Evolutionary conservation across 345 rosid species (phyloP).

Genomic region (Pistacia vera): DNA sequence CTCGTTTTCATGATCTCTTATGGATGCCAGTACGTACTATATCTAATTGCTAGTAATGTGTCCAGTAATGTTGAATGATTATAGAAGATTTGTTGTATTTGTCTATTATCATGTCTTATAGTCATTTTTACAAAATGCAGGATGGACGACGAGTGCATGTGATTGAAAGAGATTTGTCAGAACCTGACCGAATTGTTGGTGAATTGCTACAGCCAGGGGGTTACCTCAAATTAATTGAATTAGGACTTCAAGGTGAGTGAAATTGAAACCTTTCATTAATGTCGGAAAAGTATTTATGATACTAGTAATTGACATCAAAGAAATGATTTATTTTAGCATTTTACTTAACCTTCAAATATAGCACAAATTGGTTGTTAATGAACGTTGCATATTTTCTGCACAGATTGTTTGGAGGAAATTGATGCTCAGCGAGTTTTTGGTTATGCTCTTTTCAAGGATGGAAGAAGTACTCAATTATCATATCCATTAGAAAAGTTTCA

Average conservation of each 20-base stretch:
- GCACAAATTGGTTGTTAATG: slow-evolving; percentile 2
- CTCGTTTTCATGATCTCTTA: background rate
- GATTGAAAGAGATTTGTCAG: slow-evolving; percentile 68
- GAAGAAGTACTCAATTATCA: slow-evolving; percentile 34
- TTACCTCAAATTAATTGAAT: slow-evolving; percentile 68
- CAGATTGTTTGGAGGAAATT: slow-evolving; percentile 59
- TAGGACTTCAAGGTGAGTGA: slow-evolving; percentile 65
- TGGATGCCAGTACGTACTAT: background rate
- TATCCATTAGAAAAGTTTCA: slow-evolving; percentile 50
- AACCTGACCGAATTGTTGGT: slow-evolving; percentile 79
- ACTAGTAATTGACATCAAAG: background rate
- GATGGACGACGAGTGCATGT: slow-evolving; percentile 72
- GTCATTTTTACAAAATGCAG: slow-evolving; percentile 29
- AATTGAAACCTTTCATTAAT: background rate
- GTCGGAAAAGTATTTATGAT: background rate
- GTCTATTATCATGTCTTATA: background rate
- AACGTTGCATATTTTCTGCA: slow-evolving; percentile 1
- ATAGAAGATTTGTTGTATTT: background rate
- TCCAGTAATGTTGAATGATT: background rate
- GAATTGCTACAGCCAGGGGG: slow-evolving; percentile 82
- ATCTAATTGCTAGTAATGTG: background rate
- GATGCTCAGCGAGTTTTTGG: slow-evolving; percentile 57
- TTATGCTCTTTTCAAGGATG: slow-evolving; percentile 56
- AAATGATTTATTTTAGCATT: background rate
- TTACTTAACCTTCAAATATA: slow-evolving; percentile 3